Percentiles rank a stretch among this genome's conserved stretches.
Evolutionary conservation across 345 rosid species (phyloP).

Genomic region (Carallia pectinifolia): DNA sequence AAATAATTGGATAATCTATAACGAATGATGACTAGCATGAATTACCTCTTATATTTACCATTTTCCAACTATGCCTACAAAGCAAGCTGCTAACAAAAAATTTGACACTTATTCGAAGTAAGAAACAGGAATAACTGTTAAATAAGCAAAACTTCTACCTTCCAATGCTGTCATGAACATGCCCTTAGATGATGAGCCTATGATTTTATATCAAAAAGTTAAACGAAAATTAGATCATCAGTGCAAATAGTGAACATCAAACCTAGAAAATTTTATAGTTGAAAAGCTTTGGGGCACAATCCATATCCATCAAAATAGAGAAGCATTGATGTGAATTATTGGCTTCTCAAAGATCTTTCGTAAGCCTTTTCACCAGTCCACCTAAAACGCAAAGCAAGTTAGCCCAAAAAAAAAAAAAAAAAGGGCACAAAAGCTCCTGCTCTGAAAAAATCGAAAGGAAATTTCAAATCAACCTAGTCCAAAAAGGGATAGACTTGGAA

Average conservation of each 20-base stretch:
- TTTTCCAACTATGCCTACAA: constrained; percentile 45
- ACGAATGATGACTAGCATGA: neutral
- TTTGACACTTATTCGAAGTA: constrained; percentile 65
- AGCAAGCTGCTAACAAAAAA: constrained; percentile 71
- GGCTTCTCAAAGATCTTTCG: constrained; percentile 79
- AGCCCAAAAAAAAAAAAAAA: neutral
- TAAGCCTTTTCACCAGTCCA: constrained; percentile 89
- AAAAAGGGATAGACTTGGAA: too few species aligned
- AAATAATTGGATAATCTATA: too few species aligned
- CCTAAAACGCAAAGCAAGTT: constrained; percentile 30
- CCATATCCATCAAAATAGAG: constrained; percentile 70
- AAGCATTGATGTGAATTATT: constrained; percentile 78
- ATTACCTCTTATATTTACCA: constrained; percentile 26
- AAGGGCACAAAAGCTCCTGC: neutral
- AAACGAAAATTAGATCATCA: constrained; percentile 9
- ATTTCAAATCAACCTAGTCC: neutral
- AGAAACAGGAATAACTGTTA: constrained; percentile 72
- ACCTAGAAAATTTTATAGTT: neutral
- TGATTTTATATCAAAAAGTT: constrained; percentile 71
- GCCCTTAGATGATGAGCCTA: constrained; percentile 75
- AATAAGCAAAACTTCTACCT: constrained; percentile 43
- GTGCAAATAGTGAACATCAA: neutral
- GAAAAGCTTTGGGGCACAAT: constrained; percentile 71
- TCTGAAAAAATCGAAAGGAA: neutral
- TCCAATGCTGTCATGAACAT: constrained; percentile 64